These are phyloP conservation scores for Penicillium sclerotigenum DNA, from an alignment of 2,329 filamentous ascomycete genomes.

Conservation along the genomic window DNA sequence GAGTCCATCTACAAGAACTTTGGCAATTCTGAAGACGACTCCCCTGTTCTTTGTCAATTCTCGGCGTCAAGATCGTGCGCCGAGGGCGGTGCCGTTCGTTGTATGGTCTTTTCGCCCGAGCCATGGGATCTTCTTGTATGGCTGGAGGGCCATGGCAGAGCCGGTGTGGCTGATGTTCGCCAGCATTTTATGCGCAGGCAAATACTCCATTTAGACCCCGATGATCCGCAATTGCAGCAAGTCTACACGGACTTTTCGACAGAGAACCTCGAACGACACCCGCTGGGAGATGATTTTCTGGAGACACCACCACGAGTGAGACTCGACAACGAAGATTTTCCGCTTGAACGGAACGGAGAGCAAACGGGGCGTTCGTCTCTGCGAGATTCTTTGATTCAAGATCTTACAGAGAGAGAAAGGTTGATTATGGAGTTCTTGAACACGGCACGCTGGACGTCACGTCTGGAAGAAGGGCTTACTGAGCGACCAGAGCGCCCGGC, in stretches of 20 bases:
- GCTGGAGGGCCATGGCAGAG: conserved; percentile 73
- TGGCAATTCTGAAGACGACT: conserved; percentile 29
- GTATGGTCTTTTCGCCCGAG: conserved; percentile 87
- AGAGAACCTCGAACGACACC: conserved; percentile 25
- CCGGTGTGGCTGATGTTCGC: conserved; percentile 48
- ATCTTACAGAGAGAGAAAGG: conserved; percentile 43
- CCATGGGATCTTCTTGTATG: conserved; percentile 89
- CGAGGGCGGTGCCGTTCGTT: conserved; percentile 76
- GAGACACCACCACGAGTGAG: conserved; percentile 25
- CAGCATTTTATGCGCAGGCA: conserved; percentile 47
- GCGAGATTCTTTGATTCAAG: conserved; percentile 38
- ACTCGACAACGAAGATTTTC: conserved; percentile 26
- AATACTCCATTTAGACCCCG: conserved; percentile 37
- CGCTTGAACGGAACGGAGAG: conserved; percentile 18
- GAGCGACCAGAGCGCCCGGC: conserved; percentile 31
- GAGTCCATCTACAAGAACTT: conserved; percentile 27
- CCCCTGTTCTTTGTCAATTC: conserved; percentile 66
- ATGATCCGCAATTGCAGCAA: conserved; percentile 34
- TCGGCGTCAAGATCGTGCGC: conserved; percentile 69
- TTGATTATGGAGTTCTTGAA: conserved; percentile 45
- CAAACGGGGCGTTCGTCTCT: conserved; percentile 28
- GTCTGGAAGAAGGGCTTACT: conserved; percentile 31
- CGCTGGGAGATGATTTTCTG: conserved; percentile 25
- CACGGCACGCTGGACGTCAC: conserved; percentile 39
- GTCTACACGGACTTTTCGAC: conserved; percentile 32